A percentile compares a stretch with the other conserved stretches of the same genome.
Evolutionary conservation across 371 early-diverging fungal genomes (phyloP).

Genomic region (Rhizomucor pusillus): DNA sequence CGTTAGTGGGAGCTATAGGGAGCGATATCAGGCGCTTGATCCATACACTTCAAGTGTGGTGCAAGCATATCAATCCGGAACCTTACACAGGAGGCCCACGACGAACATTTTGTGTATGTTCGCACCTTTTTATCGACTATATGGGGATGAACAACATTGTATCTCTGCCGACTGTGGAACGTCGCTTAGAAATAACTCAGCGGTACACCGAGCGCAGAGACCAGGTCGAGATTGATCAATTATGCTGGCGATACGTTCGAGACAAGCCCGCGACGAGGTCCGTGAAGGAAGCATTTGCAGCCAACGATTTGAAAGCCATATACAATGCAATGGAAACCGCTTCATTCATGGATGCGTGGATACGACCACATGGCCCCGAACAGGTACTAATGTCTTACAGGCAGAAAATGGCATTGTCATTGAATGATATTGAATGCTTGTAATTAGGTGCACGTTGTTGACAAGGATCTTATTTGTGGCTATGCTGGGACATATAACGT

Average conservation of each 20-base stretch:
- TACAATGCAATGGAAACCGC: neutral
- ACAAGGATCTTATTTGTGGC: no score
- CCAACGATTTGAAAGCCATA: neutral
- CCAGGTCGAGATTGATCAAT: neutral
- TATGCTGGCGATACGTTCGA: neutral
- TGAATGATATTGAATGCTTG: no score
- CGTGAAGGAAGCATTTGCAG: neutral
- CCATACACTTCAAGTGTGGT: slow-evolving; percentile 26
- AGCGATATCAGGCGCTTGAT: slow-evolving; percentile 34
- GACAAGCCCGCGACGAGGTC: neutral
- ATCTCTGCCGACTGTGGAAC: neutral
- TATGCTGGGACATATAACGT: no score
- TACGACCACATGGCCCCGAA: no score
- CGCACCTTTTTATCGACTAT: slow-evolving; percentile 6
- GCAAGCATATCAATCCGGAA: neutral
- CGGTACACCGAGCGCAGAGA: neutral
- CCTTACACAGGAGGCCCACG: neutral
- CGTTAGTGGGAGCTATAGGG: slow-evolving; percentile 24
- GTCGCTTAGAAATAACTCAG: neutral
- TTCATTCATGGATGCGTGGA: neutral
- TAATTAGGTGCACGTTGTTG: no score
- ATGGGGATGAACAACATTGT: slow-evolving; percentile 5
- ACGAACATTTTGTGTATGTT: slow-evolving; percentile 1
- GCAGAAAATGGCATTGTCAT: no score
- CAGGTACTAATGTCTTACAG: no score